A percentile compares a stretch with the other conserved stretches of the same genome.
These are phyloP conservation scores for Pezicula carpinea DNA, from an alignment of 2,329 filamentous ascomycete species.

Conservation along the genomic window DNA sequence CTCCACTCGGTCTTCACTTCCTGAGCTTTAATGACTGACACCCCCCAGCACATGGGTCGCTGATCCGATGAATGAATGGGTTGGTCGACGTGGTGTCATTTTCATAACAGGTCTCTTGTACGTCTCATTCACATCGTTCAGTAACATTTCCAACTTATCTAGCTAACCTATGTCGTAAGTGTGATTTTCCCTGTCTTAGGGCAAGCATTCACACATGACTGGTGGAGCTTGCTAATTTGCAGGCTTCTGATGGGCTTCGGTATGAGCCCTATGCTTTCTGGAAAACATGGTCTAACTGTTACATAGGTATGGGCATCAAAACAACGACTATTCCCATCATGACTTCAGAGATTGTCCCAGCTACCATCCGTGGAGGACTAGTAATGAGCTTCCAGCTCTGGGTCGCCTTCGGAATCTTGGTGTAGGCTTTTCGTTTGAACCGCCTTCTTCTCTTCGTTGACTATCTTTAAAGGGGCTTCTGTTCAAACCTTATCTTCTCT, in stretches of 20 bases:
- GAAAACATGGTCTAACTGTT: background rate
- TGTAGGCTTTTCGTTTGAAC: constrained; percentile 21
- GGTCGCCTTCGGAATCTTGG: constrained; percentile 55
- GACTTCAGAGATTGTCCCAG: constrained; percentile 68
- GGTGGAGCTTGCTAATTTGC: constrained; percentile 65
- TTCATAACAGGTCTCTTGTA: constrained; percentile 66
- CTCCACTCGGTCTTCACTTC: constrained; percentile 59
- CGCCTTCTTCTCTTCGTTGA: background rate
- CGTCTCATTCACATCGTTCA: background rate
- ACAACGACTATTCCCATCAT: constrained; percentile 67
- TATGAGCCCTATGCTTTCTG: constrained; percentile 63
- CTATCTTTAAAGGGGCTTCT: constrained; percentile 41
- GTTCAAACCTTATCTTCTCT: constrained; percentile 53
- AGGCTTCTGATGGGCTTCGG: constrained; percentile 64
- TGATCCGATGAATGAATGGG: constrained; percentile 57
- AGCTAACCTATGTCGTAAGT: constrained; percentile 25
- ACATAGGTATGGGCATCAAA: constrained; percentile 64
- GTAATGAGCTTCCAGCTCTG: constrained; percentile 81
- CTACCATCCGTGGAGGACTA: constrained; percentile 65
- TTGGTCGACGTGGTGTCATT: constrained; percentile 66
- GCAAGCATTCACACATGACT: constrained; percentile 64
- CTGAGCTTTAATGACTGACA: constrained; percentile 38
- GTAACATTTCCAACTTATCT: background rate
- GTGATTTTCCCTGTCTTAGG: constrained; percentile 63
- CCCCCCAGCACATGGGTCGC: constrained; percentile 58